phyloP scores from a whole-genome alignment of 1,284 basidiomycete species.

The Uromyces viciae-fabae region DNA sequence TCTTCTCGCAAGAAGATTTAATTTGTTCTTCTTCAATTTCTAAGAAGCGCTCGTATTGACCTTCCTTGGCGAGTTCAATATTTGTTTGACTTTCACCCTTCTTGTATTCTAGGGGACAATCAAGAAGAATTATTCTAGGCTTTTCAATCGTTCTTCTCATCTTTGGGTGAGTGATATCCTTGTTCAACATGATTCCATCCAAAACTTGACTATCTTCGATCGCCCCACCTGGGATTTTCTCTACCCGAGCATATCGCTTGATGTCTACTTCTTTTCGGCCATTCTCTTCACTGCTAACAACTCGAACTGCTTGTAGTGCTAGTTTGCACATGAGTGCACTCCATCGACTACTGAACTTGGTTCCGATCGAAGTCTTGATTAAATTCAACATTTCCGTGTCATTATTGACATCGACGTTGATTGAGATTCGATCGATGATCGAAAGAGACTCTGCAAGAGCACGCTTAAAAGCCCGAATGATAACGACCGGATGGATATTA shows the following conservation, averaged over 20 bases:
- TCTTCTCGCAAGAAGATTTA: slow-evolving; percentile 77
- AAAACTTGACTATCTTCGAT: slow-evolving; percentile 88
- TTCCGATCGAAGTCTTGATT: slow-evolving; percentile 99
- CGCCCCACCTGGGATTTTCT: slow-evolving; percentile 95
- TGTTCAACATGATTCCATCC: slow-evolving; percentile 93
- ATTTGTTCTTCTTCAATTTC: slow-evolving; percentile 98
- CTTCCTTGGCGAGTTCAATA: slow-evolving; percentile 93
- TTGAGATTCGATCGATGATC: slow-evolving; percentile 79
- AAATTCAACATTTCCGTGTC: slow-evolving; percentile 91
- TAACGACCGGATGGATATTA: slow-evolving; percentile 96
- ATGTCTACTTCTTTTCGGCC: slow-evolving; percentile 86
- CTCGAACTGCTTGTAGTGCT: slow-evolving; percentile 85
- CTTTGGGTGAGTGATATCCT: slow-evolving; percentile 96
- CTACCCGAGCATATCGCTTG: slow-evolving; percentile 94
- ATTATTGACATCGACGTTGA: slow-evolving; percentile 80
- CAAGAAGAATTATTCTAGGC: slow-evolving; percentile 82
- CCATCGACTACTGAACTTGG: slow-evolving; percentile 95
- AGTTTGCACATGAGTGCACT: slow-evolving; percentile 95
- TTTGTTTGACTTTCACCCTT: slow-evolving; percentile 98
- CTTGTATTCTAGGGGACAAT: slow-evolving; percentile 98
- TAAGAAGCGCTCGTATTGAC: slow-evolving; percentile 86
- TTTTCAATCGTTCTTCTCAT: slow-evolving; percentile 89
- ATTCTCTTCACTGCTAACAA: slow-evolving; percentile 63
- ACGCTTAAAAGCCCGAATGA: slow-evolving; percentile 96
- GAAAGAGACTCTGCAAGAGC: slow-evolving; percentile 85